Evolutionary conservation across 2,329 filamentous ascomycete species (phyloP).

Genomic region (Emydomyces testavorans): DNA sequence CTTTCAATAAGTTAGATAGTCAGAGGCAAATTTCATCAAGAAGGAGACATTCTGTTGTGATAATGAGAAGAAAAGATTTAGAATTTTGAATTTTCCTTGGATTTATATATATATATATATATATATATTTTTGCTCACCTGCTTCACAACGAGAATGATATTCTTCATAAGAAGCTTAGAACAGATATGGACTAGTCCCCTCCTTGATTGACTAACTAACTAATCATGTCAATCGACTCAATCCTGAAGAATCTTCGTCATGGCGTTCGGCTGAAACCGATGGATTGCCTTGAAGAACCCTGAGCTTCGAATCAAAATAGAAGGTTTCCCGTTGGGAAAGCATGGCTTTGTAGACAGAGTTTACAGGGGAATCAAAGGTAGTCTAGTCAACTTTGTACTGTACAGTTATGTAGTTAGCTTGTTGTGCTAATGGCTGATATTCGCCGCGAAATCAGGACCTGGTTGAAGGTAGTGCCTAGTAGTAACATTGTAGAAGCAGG

Average conservation of each 20-base stretch:
- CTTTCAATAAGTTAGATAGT: no score
- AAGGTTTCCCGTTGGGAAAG: neutral
- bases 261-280: slow-evolving; percentile 6
- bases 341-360: neutral
- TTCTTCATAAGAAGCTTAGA: neutral
- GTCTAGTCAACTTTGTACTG: no score
- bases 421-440: no score
- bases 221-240: neutral
- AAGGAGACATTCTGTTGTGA: no score
- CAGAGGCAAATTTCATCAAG: no score
- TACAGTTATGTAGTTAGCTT: no score
- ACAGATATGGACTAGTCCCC: neutral
- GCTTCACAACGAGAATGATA: no score
- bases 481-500: neutral
- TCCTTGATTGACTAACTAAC: neutral
- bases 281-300: slow-evolving; percentile 5
- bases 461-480: neutral
- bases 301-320: slow-evolving; percentile 6
- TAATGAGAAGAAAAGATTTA: no score
- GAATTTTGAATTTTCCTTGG: no score
- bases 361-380: neutral
- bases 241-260: slow-evolving; percentile 1
- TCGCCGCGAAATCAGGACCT: neutral
- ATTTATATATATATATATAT: no score
- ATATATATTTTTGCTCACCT: no score